These are phyloP conservation scores for Sungouiozyma intestinalis DNA, from an alignment of 805 yeast genomes.

Conservation along the genomic window DNA sequence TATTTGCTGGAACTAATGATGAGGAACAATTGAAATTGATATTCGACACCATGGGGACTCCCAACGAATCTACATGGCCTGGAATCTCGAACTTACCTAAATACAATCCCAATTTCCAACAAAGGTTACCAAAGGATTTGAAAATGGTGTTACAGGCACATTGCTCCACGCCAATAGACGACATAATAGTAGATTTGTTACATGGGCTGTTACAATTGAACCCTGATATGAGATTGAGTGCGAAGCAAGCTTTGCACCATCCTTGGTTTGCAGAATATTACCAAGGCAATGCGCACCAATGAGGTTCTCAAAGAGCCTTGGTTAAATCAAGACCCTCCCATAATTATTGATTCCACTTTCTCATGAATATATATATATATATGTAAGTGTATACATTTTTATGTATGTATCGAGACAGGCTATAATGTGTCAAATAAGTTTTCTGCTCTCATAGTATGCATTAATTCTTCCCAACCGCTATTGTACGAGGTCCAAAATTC, in stretches of 20 bases:
- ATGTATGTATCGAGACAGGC: background rate
- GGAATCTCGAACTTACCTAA: slow-evolving; percentile 86
- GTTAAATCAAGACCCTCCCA: too few relatives aligned
- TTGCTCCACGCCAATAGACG: slow-evolving; percentile 21
- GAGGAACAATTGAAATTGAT: slow-evolving; percentile 94
- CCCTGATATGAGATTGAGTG: slow-evolving; percentile 44
- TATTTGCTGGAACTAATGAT: slow-evolving; percentile 96
- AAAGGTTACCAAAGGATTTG: slow-evolving; percentile 69
- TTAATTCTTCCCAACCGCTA: slow-evolving; percentile 10
- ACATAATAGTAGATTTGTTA: slow-evolving; percentile 22
- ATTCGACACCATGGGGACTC: slow-evolving; percentile 87
- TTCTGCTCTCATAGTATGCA: slow-evolving; percentile 1
- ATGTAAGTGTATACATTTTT: background rate
- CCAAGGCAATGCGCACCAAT: slow-evolving; percentile 7
- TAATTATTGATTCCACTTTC: too few relatives aligned
- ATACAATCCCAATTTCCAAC: slow-evolving; percentile 86
- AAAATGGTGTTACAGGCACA: slow-evolving; percentile 25
- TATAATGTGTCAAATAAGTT: background rate
- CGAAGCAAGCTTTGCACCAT: slow-evolving; percentile 42
- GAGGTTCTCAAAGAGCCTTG: too few relatives aligned
- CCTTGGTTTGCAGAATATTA: slow-evolving; percentile 31
- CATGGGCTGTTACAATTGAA: slow-evolving; percentile 37
- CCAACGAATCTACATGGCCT: slow-evolving; percentile 89
- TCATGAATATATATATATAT: background rate
- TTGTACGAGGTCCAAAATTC: slow-evolving; percentile 17